Conservation (phyloP, 805 yeast genomes). For the Dipodascus albidus region DNA sequence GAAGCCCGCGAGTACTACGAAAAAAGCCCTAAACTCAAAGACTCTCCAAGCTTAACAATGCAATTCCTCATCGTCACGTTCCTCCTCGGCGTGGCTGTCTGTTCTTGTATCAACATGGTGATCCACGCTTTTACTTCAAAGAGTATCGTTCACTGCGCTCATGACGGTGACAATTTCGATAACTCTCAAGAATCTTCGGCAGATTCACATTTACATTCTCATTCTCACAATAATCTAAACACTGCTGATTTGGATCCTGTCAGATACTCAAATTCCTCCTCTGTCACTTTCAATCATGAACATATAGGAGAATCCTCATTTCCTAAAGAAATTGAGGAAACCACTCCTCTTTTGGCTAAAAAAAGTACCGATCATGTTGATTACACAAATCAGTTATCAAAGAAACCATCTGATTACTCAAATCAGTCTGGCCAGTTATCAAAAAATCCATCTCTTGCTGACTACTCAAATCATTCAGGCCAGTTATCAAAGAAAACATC, state of each 20-base stretch:
- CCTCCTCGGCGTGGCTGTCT: constrained; percentile 48
- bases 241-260: background rate
- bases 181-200: background rate
- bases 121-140: constrained; percentile 71
- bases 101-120: constrained; percentile 47
- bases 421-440: too few species aligned
- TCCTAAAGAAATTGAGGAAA: too few species aligned
- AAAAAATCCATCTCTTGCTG: too few species aligned
- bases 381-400: too few species aligned
- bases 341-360: constrained; percentile 3
- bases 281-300: background rate
- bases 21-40: constrained; percentile 20
- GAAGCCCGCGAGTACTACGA: constrained; percentile 40
- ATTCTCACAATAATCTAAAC: background rate
- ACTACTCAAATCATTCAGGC: constrained; percentile 7
- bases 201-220: constrained; percentile 9
- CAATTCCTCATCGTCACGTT: constrained; percentile 34
- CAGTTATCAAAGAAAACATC: constrained; percentile 9
- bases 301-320: background rate
- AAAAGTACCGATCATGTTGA: too few species aligned
- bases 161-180: constrained; percentile 25
- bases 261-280: background rate
- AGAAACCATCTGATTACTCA: too few species aligned
- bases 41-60: constrained; percentile 21
- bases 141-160: constrained; percentile 78